These are phyloP conservation scores for Thuja plicata DNA, from an alignment of 83 land plant species.

Conservation along the genomic window DNA sequence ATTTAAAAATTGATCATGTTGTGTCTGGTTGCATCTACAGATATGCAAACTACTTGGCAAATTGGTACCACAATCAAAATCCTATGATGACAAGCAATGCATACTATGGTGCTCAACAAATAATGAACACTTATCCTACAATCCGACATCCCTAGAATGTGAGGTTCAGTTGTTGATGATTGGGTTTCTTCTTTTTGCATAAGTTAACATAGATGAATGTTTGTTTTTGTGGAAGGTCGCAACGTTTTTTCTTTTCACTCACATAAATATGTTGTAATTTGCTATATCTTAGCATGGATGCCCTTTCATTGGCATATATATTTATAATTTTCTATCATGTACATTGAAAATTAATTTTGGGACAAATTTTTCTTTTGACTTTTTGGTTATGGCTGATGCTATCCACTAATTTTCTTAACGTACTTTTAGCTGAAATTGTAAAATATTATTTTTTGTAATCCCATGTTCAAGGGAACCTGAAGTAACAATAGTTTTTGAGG, in stretches of 20 bases:
- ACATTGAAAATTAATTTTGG: slow-evolving; percentile 4
- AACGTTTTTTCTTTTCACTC: no score
- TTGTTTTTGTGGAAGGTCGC: no score
- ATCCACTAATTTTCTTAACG: neutral
- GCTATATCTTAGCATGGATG: slow-evolving; percentile 8
- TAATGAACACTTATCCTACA: slow-evolving; percentile 7
- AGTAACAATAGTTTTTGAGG: slow-evolving; percentile 2
- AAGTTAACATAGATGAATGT: no score
- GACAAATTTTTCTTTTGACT: slow-evolving; percentile 5
- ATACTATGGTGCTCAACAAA: slow-evolving; percentile 12
- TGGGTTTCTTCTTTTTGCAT: no score
- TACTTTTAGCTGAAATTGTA: slow-evolving; percentile 10
- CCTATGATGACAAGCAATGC: slow-evolving; percentile 11
- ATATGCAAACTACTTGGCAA: slow-evolving; percentile 13
- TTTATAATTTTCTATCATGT: slow-evolving; percentile 9
- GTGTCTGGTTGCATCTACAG: no score
- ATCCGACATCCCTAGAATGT: slow-evolving; percentile 2
- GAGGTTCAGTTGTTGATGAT: no score
- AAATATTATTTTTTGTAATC: slow-evolving; percentile 15
- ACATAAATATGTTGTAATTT: slow-evolving; percentile 14
- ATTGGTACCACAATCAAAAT: slow-evolving; percentile 12
- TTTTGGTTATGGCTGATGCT: slow-evolving; percentile 6
- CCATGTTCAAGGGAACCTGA: slow-evolving; percentile 11
- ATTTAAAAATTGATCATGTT: neutral
- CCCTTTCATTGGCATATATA: neutral